These are phyloP conservation scores for Dactylellina sp. DNA, from an alignment of 2,329 filamentous ascomycete species.

Conservation along the genomic window DNA sequence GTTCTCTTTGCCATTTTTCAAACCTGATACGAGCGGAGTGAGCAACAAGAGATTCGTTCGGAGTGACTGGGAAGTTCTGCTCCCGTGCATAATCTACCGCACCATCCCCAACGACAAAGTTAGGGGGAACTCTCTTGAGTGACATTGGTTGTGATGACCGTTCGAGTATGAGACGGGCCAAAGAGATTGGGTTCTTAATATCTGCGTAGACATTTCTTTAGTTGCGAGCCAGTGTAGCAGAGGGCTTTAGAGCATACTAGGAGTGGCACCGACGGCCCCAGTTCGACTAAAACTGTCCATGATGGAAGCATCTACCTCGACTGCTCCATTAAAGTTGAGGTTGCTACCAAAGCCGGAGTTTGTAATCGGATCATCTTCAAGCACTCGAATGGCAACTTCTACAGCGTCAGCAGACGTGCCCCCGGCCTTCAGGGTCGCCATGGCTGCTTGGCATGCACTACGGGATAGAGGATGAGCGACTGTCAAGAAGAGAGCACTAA, in stretches of 20 bases:
- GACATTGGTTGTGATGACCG: conserved; percentile 80
- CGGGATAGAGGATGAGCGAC: conserved; percentile 65
- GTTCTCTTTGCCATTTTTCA: conserved; percentile 74
- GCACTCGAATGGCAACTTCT: conserved; percentile 84
- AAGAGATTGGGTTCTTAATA: conserved; percentile 89
- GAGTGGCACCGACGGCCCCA: conserved; percentile 89
- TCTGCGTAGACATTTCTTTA: conserved; percentile 68
- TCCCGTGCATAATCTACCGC: conserved; percentile 87
- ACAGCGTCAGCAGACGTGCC: conserved; percentile 87
- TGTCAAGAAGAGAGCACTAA: background rate
- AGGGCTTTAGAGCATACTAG: conserved; percentile 72
- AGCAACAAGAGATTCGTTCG: conserved; percentile 82
- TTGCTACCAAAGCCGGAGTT: conserved; percentile 98
- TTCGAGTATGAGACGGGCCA: conserved; percentile 86
- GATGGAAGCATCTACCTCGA: conserved; percentile 94
- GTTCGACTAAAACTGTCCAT: conserved; percentile 92
- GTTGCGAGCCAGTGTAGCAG: background rate
- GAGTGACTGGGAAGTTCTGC: conserved; percentile 78
- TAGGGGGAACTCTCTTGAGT: conserved; percentile 88
- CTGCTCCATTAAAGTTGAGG: conserved; percentile 85
- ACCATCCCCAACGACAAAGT: conserved; percentile 86
- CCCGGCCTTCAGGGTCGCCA: conserved; percentile 82
- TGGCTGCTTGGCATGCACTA: conserved; percentile 80
- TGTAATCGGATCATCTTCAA: conserved; percentile 95
- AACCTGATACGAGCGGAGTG: conserved; percentile 82